Evolutionary conservation across 139 green algal genomes (phyloP).

Genomic region (Haematococcus lacustris): DNA sequence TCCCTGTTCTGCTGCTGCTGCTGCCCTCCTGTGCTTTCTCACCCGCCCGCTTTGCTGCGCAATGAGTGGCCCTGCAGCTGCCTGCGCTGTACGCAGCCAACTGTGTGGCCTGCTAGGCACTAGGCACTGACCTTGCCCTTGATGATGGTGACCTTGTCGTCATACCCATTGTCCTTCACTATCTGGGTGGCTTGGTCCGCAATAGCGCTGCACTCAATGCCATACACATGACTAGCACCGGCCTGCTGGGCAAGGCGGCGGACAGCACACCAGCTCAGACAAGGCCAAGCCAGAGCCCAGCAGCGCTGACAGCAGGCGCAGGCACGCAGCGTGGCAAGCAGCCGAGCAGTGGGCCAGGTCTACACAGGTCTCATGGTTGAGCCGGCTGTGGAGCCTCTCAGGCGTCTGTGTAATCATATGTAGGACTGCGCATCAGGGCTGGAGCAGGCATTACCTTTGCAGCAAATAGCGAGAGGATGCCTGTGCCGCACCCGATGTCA

Average conservation of each 20-base stretch:
- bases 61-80: background rate
- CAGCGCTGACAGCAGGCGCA: too few relatives aligned
- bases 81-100: background rate
- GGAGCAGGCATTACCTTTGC: slow-evolving; percentile 79
- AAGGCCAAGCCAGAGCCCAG: too few relatives aligned
- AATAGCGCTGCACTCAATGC: slow-evolving; percentile 82
- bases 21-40: too few relatives aligned
- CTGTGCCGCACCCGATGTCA: slow-evolving; percentile 93
- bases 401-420: too few relatives aligned
- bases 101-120: background rate
- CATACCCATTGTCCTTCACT: slow-evolving; percentile 71
- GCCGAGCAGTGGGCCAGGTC: too few relatives aligned
- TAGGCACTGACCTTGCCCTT: slow-evolving; percentile 73
- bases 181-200: slow-evolving; percentile 79
- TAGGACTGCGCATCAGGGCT: too few relatives aligned
- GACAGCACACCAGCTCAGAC: too few relatives aligned
- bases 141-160: slow-evolving; percentile 73
- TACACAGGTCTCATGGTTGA: too few relatives aligned
- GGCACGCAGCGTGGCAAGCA: too few relatives aligned
- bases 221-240: slow-evolving; percentile 85
- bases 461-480: slow-evolving; percentile 93
- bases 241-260: too few relatives aligned
- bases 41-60: too few relatives aligned
- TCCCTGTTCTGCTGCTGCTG: background rate
- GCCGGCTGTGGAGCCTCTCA: too few relatives aligned